phyloP scores from a whole-genome alignment of 257 asterid genomes.

The Nicotiana tabacum region DNA sequence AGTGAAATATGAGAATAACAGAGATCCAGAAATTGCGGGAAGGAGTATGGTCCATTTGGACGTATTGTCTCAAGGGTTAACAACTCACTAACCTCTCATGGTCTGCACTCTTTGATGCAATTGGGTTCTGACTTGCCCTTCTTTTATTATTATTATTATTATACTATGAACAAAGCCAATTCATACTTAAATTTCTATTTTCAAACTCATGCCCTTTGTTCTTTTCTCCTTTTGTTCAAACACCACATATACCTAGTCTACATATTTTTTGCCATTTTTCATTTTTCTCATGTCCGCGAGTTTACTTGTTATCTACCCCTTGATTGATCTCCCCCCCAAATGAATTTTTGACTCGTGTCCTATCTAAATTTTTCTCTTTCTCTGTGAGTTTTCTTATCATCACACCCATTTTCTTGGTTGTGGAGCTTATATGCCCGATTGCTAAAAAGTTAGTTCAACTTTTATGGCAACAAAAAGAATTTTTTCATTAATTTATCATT shows the following conservation, averaged over 20 bases:
- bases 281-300: background rate
- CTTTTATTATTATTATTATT: background rate
- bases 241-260: background rate
- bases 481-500: too few relatives aligned
- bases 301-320: background rate
- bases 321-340: too few relatives aligned
- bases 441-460: too few relatives aligned
- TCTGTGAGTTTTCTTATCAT: too few relatives aligned
- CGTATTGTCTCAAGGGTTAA: background rate
- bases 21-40: slow-evolving; percentile 8
- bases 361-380: too few relatives aligned
- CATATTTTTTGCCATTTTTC: background rate
- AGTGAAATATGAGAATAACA: background rate
- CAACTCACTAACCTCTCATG: background rate
- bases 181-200: background rate
- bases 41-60: background rate
- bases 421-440: too few relatives aligned
- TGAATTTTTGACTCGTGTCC: background rate
- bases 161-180: background rate
- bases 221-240: background rate
- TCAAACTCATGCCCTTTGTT: background rate
- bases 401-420: too few relatives aligned
- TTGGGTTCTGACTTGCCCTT: background rate
- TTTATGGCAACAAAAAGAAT: too few relatives aligned
- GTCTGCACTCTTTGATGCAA: background rate